Evolutionary conservation across 441 rosid species (phyloP).

Genomic region (Pelargonium citronellum): DNA sequence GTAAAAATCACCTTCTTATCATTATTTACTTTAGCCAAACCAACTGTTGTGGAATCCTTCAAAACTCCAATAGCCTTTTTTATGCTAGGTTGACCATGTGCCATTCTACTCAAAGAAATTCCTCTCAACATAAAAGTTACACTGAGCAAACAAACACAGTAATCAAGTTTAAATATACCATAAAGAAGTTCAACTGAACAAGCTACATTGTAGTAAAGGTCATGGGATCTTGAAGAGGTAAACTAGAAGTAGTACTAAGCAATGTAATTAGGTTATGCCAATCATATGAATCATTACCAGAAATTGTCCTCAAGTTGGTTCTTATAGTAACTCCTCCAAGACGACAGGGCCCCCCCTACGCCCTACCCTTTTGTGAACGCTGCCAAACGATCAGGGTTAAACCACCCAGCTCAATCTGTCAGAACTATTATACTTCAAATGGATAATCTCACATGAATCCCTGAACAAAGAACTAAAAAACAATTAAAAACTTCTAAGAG

Average conservation of each 20-base stretch:
- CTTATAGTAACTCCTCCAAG: conserved; percentile 3
- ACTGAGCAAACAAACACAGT: not conserved
- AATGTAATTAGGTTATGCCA: not conserved
- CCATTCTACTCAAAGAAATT: conserved; percentile 27
- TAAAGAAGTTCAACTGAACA: not conserved
- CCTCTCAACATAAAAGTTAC: not conserved
- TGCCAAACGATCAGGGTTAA: not conserved
- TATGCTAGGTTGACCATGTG: conserved; percentile 28
- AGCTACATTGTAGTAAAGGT: not conserved
- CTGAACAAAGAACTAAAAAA: not conserved
- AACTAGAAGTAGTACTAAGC: not conserved
- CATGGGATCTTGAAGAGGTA: not conserved
- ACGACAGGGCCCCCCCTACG: not conserved
- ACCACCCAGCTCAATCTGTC: not conserved
- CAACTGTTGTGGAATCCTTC: conserved; percentile 43
- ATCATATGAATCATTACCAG: not conserved
- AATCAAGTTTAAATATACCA: not conserved
- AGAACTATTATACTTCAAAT: not conserved
- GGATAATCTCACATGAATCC: not conserved
- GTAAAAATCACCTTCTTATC: conserved; percentile 31
- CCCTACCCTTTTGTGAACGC: conserved; percentile 2
- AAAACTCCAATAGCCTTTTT: conserved; percentile 36
- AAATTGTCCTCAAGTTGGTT: not conserved
- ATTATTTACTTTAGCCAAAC: conserved; percentile 34
- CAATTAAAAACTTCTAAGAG: not conserved